Evolutionary conservation across 176 grass and related monocot genomes (phyloP).

Genomic region (Carex pumila): DNA sequence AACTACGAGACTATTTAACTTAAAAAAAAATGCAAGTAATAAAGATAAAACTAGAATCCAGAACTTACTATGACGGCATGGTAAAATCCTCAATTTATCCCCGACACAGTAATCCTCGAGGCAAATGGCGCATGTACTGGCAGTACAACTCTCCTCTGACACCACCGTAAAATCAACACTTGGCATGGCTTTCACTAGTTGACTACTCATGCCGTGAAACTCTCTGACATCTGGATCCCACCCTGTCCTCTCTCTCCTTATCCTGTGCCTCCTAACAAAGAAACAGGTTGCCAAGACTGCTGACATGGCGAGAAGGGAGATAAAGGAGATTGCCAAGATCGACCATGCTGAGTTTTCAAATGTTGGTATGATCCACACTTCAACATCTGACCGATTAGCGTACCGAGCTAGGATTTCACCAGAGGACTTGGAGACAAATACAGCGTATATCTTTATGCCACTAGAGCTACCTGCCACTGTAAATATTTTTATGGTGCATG

Average conservation of each 20-base stretch:
- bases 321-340: slow-evolving; percentile 72
- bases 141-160: slow-evolving; percentile 79
- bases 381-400: slow-evolving; percentile 47
- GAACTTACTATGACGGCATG: slow-evolving; percentile 82
- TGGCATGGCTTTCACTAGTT: slow-evolving; percentile 75
- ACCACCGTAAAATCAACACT: slow-evolving; percentile 75
- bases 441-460: slow-evolving; percentile 61
- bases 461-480: slow-evolving; percentile 88
- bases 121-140: slow-evolving; percentile 75
- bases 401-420: slow-evolving; percentile 65
- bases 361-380: slow-evolving; percentile 78
- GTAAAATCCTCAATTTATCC: slow-evolving; percentile 76
- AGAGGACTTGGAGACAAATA: slow-evolving; percentile 67
- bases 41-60: neutral
- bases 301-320: slow-evolving; percentile 83
- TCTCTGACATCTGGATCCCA: slow-evolving; percentile 36
- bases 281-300: slow-evolving; percentile 80
- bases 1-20: neutral
- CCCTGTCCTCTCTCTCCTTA: slow-evolving; percentile 47
- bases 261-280: slow-evolving; percentile 75
- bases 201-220: slow-evolving; percentile 84
- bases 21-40: neutral
- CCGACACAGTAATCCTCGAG: slow-evolving; percentile 81
- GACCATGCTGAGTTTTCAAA: slow-evolving; percentile 82
- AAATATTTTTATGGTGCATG: slow-evolving; percentile 5